These are phyloP conservation scores for Metschnikowia gruessii DNA, from an alignment of 805 yeast species.

Conservation along the genomic window DNA sequence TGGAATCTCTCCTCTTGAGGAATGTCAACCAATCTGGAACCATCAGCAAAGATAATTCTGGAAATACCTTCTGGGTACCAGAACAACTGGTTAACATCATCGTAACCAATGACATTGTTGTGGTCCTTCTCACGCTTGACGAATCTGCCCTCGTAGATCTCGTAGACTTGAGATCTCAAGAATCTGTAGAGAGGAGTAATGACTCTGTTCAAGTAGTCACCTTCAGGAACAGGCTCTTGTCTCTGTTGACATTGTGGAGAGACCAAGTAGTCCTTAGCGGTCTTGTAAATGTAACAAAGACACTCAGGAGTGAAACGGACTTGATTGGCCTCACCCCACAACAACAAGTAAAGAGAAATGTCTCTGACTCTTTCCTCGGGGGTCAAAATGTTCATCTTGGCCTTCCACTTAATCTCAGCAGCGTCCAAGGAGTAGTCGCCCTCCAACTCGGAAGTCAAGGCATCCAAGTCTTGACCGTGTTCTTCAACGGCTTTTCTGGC, in stretches of 20 bases:
- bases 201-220: conserved; percentile 87
- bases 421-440: conserved; percentile 81
- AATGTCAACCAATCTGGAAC: conserved; percentile 84
- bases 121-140: conserved; percentile 86
- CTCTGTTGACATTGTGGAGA: conserved; percentile 91
- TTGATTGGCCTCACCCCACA: conserved; percentile 92
- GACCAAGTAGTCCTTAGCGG: conserved; percentile 84
- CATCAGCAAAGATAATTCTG: conserved; percentile 87
- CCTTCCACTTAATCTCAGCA: conserved; percentile 87
- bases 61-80: conserved; percentile 99
- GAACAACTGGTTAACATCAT: conserved; percentile 96
- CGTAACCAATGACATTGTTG: conserved; percentile 82
- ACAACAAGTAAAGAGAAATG: conserved; percentile 65
- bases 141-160: conserved; percentile 75
- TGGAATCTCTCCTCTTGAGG: conserved; percentile 87
- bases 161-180: conserved; percentile 78
- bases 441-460: conserved; percentile 66
- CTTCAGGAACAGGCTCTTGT: conserved; percentile 78
- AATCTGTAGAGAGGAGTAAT: conserved; percentile 86
- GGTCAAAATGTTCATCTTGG: conserved; percentile 65
- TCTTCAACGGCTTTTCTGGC: conserved; percentile 68
- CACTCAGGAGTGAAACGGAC: conserved; percentile 85
- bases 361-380: conserved; percentile 83
- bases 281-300: conserved; percentile 91
- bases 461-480: conserved; percentile 57